A percentile compares a stretch with the other conserved stretches of the same genome.
Conservation (phyloP, 768 basidiomycete species). For the Lactifluus subvellereus region DNA sequence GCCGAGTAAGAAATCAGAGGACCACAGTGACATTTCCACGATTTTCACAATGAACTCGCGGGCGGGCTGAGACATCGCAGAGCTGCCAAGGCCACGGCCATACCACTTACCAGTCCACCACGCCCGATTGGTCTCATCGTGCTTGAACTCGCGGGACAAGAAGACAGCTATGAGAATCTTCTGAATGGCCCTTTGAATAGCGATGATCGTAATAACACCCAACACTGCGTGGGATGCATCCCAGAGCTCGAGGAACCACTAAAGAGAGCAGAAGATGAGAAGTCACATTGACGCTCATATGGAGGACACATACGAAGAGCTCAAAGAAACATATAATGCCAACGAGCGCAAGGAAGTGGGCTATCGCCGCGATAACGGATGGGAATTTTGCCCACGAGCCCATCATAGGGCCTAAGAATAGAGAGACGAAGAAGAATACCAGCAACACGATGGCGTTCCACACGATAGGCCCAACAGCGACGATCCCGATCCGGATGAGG, state of each 20-base stretch:
- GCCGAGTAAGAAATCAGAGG: slow-evolving; percentile 85
- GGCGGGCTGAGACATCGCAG: slow-evolving; percentile 95
- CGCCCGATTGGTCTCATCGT: slow-evolving; percentile 96
- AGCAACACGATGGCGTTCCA: slow-evolving; percentile 91
- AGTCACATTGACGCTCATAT: slow-evolving; percentile 25
- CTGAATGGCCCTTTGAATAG: slow-evolving; percentile 88
- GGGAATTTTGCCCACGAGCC: slow-evolving; percentile 82
- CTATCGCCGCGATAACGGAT: slow-evolving; percentile 86
- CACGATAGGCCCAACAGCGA: slow-evolving; percentile 88
- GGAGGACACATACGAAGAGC: slow-evolving; percentile 69
- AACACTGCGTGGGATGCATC: slow-evolving; percentile 87
- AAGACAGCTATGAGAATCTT: slow-evolving; percentile 92
- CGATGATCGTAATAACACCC: slow-evolving; percentile 85
- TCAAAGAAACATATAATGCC: slow-evolving; percentile 91
- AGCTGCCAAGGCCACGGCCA: slow-evolving; percentile 83
- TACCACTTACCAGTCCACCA: slow-evolving; percentile 99
- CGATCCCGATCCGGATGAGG: slow-evolving; percentile 81
- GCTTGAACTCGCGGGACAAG: slow-evolving; percentile 97
- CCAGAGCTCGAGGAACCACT: slow-evolving; percentile 97
- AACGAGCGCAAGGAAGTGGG: slow-evolving; percentile 75
- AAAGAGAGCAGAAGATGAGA: slow-evolving; percentile 19
- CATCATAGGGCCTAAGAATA: slow-evolving; percentile 89
- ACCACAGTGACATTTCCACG: slow-evolving; percentile 93
- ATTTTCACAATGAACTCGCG: slow-evolving; percentile 98
- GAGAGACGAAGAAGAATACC: slow-evolving; percentile 81